Percentiles rank a stretch among this genome's conserved stretches.
Evolutionary conservation across 768 basidiomycete genomes (phyloP).

Genomic region (Mycena filopes): DNA sequence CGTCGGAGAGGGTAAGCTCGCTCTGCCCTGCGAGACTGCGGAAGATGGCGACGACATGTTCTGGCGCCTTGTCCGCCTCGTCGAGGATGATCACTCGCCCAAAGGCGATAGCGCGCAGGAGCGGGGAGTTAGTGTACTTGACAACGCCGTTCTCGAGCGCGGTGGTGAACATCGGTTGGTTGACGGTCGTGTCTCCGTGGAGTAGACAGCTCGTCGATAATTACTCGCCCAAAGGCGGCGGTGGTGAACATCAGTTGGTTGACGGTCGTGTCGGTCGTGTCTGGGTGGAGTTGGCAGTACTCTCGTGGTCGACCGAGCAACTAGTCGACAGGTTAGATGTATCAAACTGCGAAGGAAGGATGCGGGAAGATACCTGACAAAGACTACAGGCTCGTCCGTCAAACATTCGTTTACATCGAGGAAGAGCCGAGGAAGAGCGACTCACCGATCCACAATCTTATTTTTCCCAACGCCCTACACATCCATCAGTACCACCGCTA

Average conservation of each 20-base stretch:
- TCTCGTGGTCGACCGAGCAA: slow-evolving; percentile 70
- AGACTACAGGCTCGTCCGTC: slow-evolving; percentile 45
- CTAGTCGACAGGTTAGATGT: slow-evolving; percentile 41
- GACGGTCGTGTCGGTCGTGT: no score
- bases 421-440: neutral
- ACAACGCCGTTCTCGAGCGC: slow-evolving; percentile 67
- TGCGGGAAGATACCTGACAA: slow-evolving; percentile 59
- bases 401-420: no score
- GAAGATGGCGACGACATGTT: slow-evolving; percentile 79
- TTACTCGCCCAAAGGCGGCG: no score
- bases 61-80: slow-evolving; percentile 79
- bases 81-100: slow-evolving; percentile 78
- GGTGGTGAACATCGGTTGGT: slow-evolving; percentile 76
- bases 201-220: no score
- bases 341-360: neutral
- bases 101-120: slow-evolving; percentile 68
- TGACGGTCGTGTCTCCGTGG: slow-evolving; percentile 78
- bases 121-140: slow-evolving; percentile 71
- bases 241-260: no score
- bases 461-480: slow-evolving; percentile 75
- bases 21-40: slow-evolving; percentile 73
- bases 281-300: slow-evolving; percentile 76
- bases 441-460: slow-evolving; percentile 71
- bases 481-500: neutral
- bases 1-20: slow-evolving; percentile 72